These are phyloP conservation scores for Endothia cerciana DNA, from an alignment of 2,329 filamentous ascomycete genomes.

Conservation along the genomic window DNA sequence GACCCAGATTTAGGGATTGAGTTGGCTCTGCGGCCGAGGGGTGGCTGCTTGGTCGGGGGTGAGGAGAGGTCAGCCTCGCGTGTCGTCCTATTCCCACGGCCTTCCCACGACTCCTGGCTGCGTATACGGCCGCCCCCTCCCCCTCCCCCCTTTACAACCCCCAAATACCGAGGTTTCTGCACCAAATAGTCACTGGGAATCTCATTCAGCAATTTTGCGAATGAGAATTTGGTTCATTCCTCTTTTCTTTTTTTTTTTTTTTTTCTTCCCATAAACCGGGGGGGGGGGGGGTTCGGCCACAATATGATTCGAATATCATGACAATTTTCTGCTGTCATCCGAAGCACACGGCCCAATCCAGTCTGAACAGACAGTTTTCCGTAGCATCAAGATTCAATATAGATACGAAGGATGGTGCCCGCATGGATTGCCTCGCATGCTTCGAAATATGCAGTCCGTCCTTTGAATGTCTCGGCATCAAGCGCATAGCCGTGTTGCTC, in stretches of 20 bases:
- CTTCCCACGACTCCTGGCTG: background rate
- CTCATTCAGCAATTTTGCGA: background rate
- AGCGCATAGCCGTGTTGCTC: background rate
- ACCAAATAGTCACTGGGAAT: background rate
- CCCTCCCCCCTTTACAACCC: background rate
- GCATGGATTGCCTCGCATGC: background rate
- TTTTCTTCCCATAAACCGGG: too few relatives aligned
- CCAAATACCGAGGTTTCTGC: background rate
- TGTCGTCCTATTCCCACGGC: background rate
- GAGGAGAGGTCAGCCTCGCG: constrained; percentile 6
- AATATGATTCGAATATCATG: too few relatives aligned
- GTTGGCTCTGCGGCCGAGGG: background rate
- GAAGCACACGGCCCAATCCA: background rate
- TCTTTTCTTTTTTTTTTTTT: too few relatives aligned
- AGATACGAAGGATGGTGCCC: background rate
- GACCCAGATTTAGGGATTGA: background rate
- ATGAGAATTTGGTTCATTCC: too few relatives aligned
- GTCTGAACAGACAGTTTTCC: background rate
- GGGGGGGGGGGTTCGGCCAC: too few relatives aligned
- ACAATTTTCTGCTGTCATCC: too few relatives aligned
- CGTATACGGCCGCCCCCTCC: background rate
- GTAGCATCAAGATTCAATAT: background rate
- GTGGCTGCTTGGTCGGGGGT: background rate
- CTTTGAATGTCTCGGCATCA: background rate
- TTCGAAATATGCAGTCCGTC: background rate